These are phyloP conservation scores for Sporisorium sorghi DNA, from an alignment of 1,284 basidiomycete genomes.

Conservation along the genomic window DNA sequence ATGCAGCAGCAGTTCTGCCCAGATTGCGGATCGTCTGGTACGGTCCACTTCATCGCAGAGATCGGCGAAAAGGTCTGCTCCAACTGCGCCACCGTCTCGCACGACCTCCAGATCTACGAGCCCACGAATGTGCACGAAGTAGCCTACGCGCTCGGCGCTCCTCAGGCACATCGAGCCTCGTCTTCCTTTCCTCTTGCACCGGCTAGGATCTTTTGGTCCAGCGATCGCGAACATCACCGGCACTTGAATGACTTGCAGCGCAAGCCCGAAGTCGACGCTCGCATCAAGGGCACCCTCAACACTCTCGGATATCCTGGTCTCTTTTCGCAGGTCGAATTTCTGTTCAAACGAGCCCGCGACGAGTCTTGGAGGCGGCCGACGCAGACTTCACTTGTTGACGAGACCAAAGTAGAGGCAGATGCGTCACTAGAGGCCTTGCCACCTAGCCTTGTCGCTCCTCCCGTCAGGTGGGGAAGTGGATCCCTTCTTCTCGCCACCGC, in stretches of 20 bases:
- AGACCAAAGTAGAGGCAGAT: not conserved
- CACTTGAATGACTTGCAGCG: slow-evolving; percentile 6
- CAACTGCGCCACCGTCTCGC: slow-evolving; percentile 19
- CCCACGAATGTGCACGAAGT: slow-evolving; percentile 21
- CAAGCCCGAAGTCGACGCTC: slow-evolving; percentile 38
- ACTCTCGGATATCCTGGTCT: slow-evolving; percentile 20
- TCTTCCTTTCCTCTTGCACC: not conserved
- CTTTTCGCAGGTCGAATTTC: slow-evolving; percentile 32
- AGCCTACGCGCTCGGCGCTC: slow-evolving; percentile 26
- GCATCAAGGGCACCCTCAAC: slow-evolving; percentile 18
- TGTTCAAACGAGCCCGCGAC: slow-evolving; percentile 32
- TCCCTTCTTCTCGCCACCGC: slow-evolving; percentile 34
- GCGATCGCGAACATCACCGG: slow-evolving; percentile 16
- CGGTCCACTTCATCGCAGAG: slow-evolving; percentile 17
- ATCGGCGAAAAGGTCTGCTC: slow-evolving; percentile 30
- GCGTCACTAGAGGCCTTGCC: not conserved
- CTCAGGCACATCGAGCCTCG: slow-evolving; percentile 2
- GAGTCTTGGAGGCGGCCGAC: slow-evolving; percentile 21
- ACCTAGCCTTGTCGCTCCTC: slow-evolving; percentile 5
- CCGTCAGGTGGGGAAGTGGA: slow-evolving; percentile 31
- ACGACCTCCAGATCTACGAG: slow-evolving; percentile 33
- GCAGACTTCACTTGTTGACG: not conserved
- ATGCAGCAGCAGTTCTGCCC: slow-evolving; percentile 14
- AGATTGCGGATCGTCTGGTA: slow-evolving; percentile 21
- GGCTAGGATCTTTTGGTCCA: slow-evolving; percentile 13